Evolutionary conservation across 805 yeast species (phyloP), one percentile per base, ranked within the genome.

Genomic region (Vanderwaltozyma polyspora): DNA sequence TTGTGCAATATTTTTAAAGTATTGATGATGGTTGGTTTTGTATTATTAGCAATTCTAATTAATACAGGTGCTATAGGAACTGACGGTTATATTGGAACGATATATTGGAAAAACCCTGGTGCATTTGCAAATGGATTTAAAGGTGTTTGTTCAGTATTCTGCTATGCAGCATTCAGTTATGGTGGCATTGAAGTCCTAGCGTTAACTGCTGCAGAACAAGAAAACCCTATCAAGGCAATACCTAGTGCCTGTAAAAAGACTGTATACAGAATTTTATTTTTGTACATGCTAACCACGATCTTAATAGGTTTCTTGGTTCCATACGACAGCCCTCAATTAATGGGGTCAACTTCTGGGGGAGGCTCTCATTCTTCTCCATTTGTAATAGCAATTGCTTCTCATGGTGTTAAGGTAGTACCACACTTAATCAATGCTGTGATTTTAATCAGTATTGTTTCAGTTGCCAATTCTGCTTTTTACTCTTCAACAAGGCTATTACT

Each of bases 261-360:
- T 15, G 61, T 76, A 33, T 63, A 65, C 58, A 65, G 83, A 60
- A 74, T 76, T 46, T 52, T 71, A 33, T 49, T 74, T 15, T 74
- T 76, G 49, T 76, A 73, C 61, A 66, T 76, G 36, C 44, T 67
- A 24, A 66, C 79, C 35, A 70, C 59, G 48, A 73, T 57, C 33
- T 63, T 69, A 40, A 74, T 66, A 48, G 78, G 86, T 24, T 73
- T 79, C 45, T 63, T 83, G 38, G 91, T 83, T n/a, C 87, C 89
- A 12, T 79, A 67, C 51, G 63, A 62, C 38, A 70, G 73, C 39
- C 45, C 52, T 1, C 56, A 68, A 23, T 52, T 67, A 36, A 48
- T 66, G 17, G 67, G 58, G 17, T 21, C 79, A 76, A 14, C 72
- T 67, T 38, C 52, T 19, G 68, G 69, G 38, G 76, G 74, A 6